Evolutionary conservation across 2,329 filamentous ascomycete species (phyloP).

Genomic region (Magnaporthiopsis incrustans): DNA sequence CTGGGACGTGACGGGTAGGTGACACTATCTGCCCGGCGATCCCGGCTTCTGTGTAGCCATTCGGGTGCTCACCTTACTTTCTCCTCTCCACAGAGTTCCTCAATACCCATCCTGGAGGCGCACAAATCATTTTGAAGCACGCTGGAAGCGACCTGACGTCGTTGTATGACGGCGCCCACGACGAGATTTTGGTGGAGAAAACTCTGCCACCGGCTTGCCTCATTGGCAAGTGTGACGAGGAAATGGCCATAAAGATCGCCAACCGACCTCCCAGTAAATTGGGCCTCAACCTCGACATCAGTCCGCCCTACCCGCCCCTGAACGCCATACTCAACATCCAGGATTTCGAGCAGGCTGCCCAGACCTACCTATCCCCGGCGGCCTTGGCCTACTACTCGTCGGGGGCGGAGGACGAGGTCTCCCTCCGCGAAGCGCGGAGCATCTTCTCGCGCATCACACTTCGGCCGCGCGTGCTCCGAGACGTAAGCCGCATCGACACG

Average conservation of each 20-base stretch:
- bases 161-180: neutral
- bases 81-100: neutral
- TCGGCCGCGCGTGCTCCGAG: conserved; percentile 39
- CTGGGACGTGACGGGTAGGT: conserved; percentile 7
- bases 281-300: no score
- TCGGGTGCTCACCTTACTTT: neutral
- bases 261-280: neutral
- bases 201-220: neutral
- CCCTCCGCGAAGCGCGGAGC: conserved; percentile 37
- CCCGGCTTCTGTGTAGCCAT: neutral
- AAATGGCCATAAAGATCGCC: neutral
- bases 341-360: conserved; percentile 41
- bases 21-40: neutral
- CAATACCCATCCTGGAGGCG: conserved; percentile 5
- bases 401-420: conserved; percentile 44
- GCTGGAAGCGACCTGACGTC: neutral
- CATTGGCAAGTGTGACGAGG: neutral
- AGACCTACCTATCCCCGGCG: conserved; percentile 34
- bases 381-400: conserved; percentile 49
- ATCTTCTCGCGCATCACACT: conserved; percentile 41
- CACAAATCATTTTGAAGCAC: neutral
- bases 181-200: neutral
- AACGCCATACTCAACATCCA: conserved; percentile 21
- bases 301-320: conserved; percentile 9
- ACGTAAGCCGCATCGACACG: conserved; percentile 25